Evolutionary conservation across 2,329 filamentous ascomycete genomes (phyloP), one percentile per base, ranked within the genome.

Genomic region (Trichoderma citrinoviride): DNA sequence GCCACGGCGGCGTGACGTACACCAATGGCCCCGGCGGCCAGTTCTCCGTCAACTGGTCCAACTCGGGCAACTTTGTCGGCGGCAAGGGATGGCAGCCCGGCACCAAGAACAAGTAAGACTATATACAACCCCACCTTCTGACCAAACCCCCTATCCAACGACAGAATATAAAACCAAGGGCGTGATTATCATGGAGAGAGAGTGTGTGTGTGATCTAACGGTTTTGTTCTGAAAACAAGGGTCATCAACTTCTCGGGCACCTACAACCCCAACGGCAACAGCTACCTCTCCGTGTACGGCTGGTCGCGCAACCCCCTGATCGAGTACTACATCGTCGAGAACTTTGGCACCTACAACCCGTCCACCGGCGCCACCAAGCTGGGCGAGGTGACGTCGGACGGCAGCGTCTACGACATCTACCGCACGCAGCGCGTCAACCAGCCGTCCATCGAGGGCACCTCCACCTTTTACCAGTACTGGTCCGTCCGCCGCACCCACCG

Each of bases 381-480:
- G 60, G 60, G 60, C 6, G 60, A 62, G 40, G 49, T 62, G 25
- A 62, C 60, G 7, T 53, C 60, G 8, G 60, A 62, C 25, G 60
- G 60, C 49, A 62, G 60, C 50, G 47, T 50, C 60, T 62, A 62
- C 40, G 60, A 62, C 25, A 62, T 62, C 19, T 62, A 62, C 60
- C 60, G 49, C 19, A 62, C 60, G 19, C 60, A 62, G 49, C 60
- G 60, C 10, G 49, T 62, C 25, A 62, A 62, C 60, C 60, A 62
- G 60, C 60, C 60, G 7, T 62, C 60, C 49, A 62, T 62, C 60
- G 54, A 54, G 19, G 60, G 60, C 12, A 62, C 49, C 7, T 49
- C 60, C 49, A 62, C 60, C 60, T 62, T 62, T 43, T 62, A 62
- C 60, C 60, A 62, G 49, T 62, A 62, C 60, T 62, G 60, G 60